Conservation (phyloP, 1,284 basidiomycete species). For the Ceraceosorus guamensis region DNA sequence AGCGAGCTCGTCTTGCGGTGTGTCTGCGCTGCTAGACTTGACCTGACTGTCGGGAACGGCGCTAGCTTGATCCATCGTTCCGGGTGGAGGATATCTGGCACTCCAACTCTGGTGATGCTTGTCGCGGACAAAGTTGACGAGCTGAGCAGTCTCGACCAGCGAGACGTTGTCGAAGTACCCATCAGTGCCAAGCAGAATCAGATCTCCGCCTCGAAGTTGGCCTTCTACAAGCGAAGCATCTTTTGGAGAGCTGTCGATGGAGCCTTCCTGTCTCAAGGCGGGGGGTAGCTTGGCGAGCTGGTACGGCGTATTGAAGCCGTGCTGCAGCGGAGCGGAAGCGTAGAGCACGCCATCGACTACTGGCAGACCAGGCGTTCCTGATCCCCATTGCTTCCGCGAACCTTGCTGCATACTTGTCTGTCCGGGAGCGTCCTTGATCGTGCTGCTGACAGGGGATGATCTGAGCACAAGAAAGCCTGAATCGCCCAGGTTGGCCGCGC, state of each 20-base stretch:
- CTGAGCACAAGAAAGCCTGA: constrained; percentile 70
- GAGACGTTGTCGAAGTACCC: constrained; percentile 79
- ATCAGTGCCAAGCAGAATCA: constrained; percentile 61
- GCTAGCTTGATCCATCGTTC: no score
- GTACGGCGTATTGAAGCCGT: constrained; percentile 44
- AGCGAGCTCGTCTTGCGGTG: neutral
- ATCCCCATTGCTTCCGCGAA: no score
- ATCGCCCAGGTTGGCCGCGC: constrained; percentile 82
- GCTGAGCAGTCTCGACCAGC: constrained; percentile 27
- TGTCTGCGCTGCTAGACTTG: constrained; percentile 2
- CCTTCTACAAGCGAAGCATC: constrained; percentile 32
- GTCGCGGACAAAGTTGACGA: constrained; percentile 37
- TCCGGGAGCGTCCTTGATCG: constrained; percentile 17
- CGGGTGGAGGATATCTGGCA: constrained; percentile 2
- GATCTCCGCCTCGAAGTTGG: constrained; percentile 32
- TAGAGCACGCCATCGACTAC: constrained; percentile 18
- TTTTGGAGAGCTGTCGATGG: constrained; percentile 30
- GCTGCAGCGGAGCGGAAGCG: constrained; percentile 34
- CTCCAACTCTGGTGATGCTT: constrained; percentile 31
- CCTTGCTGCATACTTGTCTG: no score
- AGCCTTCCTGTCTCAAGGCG: constrained; percentile 24
- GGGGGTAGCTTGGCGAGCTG: constrained; percentile 44
- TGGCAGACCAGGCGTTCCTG: no score
- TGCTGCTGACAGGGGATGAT: constrained; percentile 11
- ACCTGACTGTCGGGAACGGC: neutral